phyloP scores from a whole-genome alignment of 2,329 filamentous ascomycete genomes.

The Aspergillus niger region DNA sequence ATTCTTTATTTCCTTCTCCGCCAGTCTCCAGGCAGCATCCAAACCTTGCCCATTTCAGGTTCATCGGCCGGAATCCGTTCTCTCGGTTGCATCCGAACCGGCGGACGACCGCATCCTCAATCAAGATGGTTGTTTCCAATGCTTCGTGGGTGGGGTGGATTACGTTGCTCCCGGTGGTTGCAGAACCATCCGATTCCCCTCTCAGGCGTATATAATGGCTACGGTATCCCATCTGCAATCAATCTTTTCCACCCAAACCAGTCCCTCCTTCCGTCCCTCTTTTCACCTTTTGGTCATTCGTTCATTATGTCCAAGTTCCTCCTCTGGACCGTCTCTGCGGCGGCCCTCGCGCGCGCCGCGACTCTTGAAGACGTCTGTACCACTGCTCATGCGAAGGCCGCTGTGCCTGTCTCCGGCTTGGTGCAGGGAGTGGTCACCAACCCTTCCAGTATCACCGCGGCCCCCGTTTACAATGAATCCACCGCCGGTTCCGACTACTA shows the following conservation, averaged over 20 bases:
- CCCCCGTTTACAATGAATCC: conserved; percentile 5
- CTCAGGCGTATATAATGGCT: not conserved
- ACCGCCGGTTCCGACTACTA: conserved; percentile 14
- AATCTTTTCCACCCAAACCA: not conserved
- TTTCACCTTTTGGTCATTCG: not conserved
- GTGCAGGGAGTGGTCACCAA: conserved; percentile 1
- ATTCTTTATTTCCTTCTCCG: not conserved
- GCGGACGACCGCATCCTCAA: not conserved
- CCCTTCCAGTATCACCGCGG: conserved; percentile 5
- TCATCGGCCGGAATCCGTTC: not conserved
- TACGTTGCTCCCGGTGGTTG: not conserved
- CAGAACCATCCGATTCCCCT: not conserved
- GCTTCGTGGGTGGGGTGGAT: not conserved
- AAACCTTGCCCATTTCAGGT: not conserved
- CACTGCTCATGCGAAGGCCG: not conserved
- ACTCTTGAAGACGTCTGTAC: conserved; percentile 5
- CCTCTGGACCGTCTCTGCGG: not conserved
- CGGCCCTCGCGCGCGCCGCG: not conserved
- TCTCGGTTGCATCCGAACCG: not conserved
- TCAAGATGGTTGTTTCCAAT: not conserved
- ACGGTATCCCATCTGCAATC: not conserved
- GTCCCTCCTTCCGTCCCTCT: not conserved
- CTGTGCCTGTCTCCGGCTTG: not conserved
- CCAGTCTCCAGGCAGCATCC: not conserved
- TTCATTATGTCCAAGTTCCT: conserved; percentile 7